These are phyloP conservation scores for Clausena lansium DNA, from an alignment of 345 rosid genomes.

Conservation along the genomic window DNA sequence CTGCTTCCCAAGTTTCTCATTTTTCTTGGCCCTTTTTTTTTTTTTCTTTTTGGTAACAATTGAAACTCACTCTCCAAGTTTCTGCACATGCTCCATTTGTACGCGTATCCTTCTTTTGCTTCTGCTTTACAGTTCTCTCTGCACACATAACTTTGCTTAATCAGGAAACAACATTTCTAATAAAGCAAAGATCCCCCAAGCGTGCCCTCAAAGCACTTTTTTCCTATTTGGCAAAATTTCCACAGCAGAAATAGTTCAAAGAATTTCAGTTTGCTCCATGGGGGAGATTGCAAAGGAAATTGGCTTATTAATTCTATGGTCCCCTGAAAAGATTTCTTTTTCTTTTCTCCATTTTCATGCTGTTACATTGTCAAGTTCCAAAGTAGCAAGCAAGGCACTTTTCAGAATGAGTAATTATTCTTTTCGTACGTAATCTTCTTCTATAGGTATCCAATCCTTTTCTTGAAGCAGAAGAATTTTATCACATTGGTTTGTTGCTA, in stretches of 20 bases:
- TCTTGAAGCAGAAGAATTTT: background rate
- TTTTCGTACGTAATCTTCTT: background rate
- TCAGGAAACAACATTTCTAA: constrained; percentile 26
- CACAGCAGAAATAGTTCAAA: background rate
- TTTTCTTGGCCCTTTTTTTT: background rate
- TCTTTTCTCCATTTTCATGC: background rate
- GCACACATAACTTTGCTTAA: constrained; percentile 28
- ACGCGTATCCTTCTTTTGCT: constrained; percentile 23
- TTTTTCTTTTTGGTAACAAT: too few species aligned
- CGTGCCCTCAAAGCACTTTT: constrained; percentile 6
- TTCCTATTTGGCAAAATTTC: background rate
- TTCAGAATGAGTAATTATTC: background rate
- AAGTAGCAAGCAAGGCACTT: background rate
- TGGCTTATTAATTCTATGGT: background rate
- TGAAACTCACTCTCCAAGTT: background rate
- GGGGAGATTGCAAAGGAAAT: background rate
- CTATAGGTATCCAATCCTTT: background rate
- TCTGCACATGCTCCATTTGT: background rate
- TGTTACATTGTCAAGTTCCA: background rate
- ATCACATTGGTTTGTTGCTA: background rate
- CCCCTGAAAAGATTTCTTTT: background rate
- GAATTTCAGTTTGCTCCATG: background rate
- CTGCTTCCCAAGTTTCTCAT: constrained; percentile 24
- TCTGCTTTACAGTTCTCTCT: constrained; percentile 34
- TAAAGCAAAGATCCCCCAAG: constrained; percentile 22